These are phyloP conservation scores for Coemansia sp. DNA, from an alignment of 192 early-diverging fungal genomes.

Conservation along the genomic window DNA sequence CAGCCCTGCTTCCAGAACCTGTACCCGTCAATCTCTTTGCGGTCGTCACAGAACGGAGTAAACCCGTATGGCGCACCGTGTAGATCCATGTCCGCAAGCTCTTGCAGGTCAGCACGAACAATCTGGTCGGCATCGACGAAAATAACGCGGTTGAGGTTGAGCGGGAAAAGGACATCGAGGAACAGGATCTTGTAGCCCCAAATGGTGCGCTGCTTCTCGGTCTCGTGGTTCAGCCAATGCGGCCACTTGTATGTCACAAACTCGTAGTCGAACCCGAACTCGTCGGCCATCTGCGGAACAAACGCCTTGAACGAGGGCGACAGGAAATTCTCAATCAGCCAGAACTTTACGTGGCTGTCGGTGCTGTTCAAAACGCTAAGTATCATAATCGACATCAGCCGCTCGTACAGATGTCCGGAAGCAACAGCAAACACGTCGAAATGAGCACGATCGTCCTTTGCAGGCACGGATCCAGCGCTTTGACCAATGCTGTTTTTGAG, in stretches of 20 bases:
- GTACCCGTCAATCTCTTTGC: conserved; percentile 93
- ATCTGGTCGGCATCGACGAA: conserved; percentile 99
- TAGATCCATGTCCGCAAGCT: conserved; percentile 90
- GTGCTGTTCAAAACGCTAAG: conserved; percentile 87
- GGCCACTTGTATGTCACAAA: conserved; percentile 99
- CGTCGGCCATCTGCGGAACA: conserved; percentile 82
- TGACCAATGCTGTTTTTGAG: conserved; percentile 30
- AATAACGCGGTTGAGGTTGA: conserved; percentile 89
- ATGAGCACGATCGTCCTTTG: conserved; percentile 36
- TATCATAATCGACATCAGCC: conserved; percentile 98
- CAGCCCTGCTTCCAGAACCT: conserved; percentile 98
- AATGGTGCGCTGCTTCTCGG: conserved; percentile 94
- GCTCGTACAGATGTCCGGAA: conserved; percentile 96
- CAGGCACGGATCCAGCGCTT: background rate
- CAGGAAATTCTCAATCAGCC: conserved; percentile 98
- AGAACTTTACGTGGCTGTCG: conserved; percentile 91
- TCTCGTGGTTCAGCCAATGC: conserved; percentile 88
- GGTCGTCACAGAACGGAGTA: conserved; percentile 92
- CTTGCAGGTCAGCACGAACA: conserved; percentile 92
- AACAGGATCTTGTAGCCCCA: conserved; percentile 99
- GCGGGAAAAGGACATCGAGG: conserved; percentile 95
- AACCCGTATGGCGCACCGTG: conserved; percentile 95
- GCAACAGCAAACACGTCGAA: conserved; percentile 99
- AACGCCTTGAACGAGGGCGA: conserved; percentile 96
- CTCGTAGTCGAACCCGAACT: conserved; percentile 90